phyloP scores from a whole-genome alignment of 1,284 basidiomycete species.

The Marasmius sp. region DNA sequence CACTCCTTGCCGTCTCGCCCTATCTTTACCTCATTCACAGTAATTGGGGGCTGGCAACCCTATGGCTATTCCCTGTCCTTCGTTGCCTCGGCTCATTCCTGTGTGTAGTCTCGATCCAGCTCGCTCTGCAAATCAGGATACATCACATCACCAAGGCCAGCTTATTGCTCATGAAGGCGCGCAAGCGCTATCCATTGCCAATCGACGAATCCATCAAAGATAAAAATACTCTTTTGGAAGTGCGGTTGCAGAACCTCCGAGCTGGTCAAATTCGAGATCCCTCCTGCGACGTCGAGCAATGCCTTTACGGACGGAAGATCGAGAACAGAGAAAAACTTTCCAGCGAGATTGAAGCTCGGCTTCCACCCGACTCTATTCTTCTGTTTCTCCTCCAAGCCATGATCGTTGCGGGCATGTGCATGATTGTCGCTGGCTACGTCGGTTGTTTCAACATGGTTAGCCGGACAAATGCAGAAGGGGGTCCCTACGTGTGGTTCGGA shows the following conservation, averaged over 20 bases:
- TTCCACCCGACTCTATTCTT: too few relatives aligned
- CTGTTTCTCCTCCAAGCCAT: neutral
- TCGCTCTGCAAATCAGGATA: neutral
- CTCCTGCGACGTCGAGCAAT: too few relatives aligned
- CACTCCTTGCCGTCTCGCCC: neutral
- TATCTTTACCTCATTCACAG: neutral
- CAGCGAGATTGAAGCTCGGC: neutral
- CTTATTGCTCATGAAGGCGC: neutral
- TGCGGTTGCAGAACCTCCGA: neutral
- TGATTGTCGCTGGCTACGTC: slow-evolving; percentile 5
- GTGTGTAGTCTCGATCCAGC: neutral
- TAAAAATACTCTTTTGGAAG: neutral
- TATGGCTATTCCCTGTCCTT: neutral
- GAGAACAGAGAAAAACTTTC: too few relatives aligned
- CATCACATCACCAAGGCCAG: neutral
- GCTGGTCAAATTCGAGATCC: too few relatives aligned
- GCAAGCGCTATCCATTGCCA: neutral
- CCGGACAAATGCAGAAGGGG: neutral
- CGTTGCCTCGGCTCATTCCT: neutral
- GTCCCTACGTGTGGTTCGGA: neutral
- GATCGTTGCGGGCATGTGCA: slow-evolving; percentile 1
- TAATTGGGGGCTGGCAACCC: neutral
- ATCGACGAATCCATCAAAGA: neutral
- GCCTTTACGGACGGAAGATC: too few relatives aligned
- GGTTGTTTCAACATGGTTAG: slow-evolving; percentile 8